These are phyloP conservation scores for Diutina rugosa DNA, from an alignment of 1,139 yeast species.

Conservation along the genomic window DNA sequence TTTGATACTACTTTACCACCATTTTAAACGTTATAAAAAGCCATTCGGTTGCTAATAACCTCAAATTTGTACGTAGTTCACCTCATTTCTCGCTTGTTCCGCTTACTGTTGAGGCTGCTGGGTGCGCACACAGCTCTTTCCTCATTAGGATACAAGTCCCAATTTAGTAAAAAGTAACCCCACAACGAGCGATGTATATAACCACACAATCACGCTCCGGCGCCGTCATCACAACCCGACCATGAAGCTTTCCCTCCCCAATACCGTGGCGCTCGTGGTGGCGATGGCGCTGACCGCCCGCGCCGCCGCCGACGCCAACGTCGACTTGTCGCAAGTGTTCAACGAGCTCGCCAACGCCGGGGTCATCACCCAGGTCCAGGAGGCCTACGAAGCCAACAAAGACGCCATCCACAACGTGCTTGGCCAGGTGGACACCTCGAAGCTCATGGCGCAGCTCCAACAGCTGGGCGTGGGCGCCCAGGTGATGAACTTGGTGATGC, in stretches of 20 bases:
- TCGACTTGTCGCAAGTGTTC: not conserved
- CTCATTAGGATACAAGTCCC: not conserved
- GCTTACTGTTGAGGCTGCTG: not conserved
- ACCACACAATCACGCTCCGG: not conserved
- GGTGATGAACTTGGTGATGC: not conserved
- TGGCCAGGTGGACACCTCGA: not conserved
- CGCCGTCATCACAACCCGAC: not conserved
- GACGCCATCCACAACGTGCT: not conserved
- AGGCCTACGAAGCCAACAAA: not conserved
- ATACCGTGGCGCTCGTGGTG: not conserved
- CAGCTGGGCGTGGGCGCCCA: not conserved
- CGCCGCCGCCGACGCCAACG: not conserved
- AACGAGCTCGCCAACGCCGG: not conserved
- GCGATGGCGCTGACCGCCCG: not conserved
- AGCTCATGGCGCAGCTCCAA: not conserved
- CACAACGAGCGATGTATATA: not conserved
- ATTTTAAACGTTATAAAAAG: too few relatives aligned
- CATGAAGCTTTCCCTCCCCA: not conserved
- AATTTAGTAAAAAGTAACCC: not conserved
- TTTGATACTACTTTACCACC: too few relatives aligned
- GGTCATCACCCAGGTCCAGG: not conserved
- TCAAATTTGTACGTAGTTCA: too few relatives aligned
- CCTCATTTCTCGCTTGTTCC: too few relatives aligned
- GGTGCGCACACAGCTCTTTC: not conserved
- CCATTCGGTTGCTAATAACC: too few relatives aligned